Conservation (phyloP, 306 rosid genomes). For the Trichosanthes truncata region DNA sequence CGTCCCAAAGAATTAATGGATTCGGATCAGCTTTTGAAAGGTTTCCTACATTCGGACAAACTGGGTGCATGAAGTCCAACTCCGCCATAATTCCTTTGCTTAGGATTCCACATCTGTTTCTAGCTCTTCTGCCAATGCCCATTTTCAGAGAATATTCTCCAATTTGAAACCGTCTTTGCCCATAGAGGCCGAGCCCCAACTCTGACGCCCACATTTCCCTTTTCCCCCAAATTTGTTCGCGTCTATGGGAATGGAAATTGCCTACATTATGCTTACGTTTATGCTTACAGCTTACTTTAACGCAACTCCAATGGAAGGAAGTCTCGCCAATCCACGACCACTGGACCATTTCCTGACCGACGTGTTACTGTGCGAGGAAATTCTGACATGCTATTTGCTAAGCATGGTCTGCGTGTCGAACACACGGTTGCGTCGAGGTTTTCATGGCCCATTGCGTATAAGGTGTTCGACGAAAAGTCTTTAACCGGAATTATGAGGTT, state of each 20-base stretch:
- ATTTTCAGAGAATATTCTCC: slow-evolving; percentile 27
- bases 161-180: slow-evolving; percentile 13
- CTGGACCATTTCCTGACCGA: slow-evolving; percentile 6
- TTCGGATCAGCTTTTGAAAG: background rate
- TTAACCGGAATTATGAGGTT: slow-evolving; percentile 10
- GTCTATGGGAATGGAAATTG: background rate
- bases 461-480: slow-evolving; percentile 3
- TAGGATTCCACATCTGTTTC: slow-evolving; percentile 11
- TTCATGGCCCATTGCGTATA: background rate
- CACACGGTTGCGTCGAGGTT: background rate
- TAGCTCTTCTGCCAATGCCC: slow-evolving; percentile 9
- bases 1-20: background rate
- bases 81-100: slow-evolving; percentile 14
- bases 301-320: background rate
- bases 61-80: background rate
- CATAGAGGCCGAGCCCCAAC: background rate
- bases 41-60: background rate
- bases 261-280: background rate
- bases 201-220: background rate
- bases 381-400: slow-evolving; percentile 45
- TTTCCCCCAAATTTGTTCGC: background rate
- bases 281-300: background rate
- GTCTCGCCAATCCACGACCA: slow-evolving; percentile 15
- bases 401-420: slow-evolving; percentile 30
- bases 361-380: slow-evolving; percentile 38